phyloP scores from a whole-genome alignment of 192 early-diverging fungal genomes.

The Backusella parvicylindrica region DNA sequence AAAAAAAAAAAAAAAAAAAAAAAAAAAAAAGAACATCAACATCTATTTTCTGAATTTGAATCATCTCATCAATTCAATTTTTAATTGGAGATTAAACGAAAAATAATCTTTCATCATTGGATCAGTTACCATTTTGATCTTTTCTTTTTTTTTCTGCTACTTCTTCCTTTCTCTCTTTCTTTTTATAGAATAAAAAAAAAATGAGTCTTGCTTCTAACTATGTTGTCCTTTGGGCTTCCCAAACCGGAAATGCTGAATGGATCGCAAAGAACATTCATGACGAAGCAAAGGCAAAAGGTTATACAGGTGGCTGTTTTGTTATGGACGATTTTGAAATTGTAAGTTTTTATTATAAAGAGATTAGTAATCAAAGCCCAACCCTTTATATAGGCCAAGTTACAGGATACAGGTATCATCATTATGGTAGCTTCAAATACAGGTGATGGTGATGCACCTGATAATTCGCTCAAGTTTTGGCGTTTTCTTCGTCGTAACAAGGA shows the following conservation, averaged over 20 bases:
- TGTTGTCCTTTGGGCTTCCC: slow-evolving; percentile 77
- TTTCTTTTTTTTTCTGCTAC: background rate
- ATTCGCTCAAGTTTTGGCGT: slow-evolving; percentile 87
- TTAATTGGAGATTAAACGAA: background rate
- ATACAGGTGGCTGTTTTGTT: slow-evolving; percentile 52
- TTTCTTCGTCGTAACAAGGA: slow-evolving; percentile 72
- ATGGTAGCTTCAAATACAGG: slow-evolving; percentile 91
- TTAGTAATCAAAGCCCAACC: background rate
- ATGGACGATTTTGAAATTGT: slow-evolving; percentile 77
- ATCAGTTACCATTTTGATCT: background rate
- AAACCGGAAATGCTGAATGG: slow-evolving; percentile 94
- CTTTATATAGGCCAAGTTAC: background rate
- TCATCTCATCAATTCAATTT: background rate
- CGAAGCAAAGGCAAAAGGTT: slow-evolving; percentile 73
- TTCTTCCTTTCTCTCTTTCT: background rate
- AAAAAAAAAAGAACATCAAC: background rate
- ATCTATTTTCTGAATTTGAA: background rate
- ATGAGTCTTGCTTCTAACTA: slow-evolving; percentile 11
- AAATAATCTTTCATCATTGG: background rate
- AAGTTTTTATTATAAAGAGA: background rate
- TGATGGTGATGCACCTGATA: slow-evolving; percentile 96
- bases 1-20: background rate
- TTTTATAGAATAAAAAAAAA: background rate
- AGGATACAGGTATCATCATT: slow-evolving; percentile 53
- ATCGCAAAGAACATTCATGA: slow-evolving; percentile 83